These are phyloP conservation scores for Trypanosoma theileri DNA, from an alignment of 208 protist species.

Conservation along the genomic window DNA sequence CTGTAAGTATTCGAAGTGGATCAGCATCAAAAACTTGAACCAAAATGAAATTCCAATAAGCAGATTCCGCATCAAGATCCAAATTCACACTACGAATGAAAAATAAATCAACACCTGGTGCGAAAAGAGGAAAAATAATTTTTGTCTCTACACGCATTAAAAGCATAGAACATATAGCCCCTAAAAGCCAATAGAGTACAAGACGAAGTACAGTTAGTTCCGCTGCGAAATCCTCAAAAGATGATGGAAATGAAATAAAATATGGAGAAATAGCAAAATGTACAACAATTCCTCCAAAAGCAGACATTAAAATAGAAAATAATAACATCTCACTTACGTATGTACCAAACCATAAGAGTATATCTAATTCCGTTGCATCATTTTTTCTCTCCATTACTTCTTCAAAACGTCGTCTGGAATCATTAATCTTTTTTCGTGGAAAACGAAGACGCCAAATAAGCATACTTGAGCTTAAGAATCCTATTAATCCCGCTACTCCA, in stretches of 20 bases:
- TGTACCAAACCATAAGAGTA: constrained; percentile 46
- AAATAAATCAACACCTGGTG: constrained; percentile 79
- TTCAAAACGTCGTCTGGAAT: constrained; percentile 40
- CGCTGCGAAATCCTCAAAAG: constrained; percentile 35
- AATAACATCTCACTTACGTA: constrained; percentile 55
- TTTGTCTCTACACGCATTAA: constrained; percentile 54
- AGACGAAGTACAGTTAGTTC: constrained; percentile 42
- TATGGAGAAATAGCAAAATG: constrained; percentile 62
- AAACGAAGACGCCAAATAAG: constrained; percentile 35
- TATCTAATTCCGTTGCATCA: constrained; percentile 37
- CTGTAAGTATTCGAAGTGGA: constrained; percentile 42
- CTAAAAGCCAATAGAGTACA: constrained; percentile 60
- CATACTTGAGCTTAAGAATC: constrained; percentile 17
- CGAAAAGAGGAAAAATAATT: constrained; percentile 65
- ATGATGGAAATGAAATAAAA: constrained; percentile 40
- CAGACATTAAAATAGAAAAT: constrained; percentile 50
- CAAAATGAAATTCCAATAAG: constrained; percentile 63
- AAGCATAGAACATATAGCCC: constrained; percentile 43
- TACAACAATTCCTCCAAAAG: constrained; percentile 49
- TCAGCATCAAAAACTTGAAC: constrained; percentile 65
- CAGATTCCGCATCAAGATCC: constrained; percentile 39
- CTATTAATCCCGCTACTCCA: neutral
- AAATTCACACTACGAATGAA: constrained; percentile 71
- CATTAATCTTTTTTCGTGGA: constrained; percentile 34
- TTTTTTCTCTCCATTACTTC: constrained; percentile 46